phyloP scores from a whole-genome alignment of 1,139 yeast species.

The Yamadazyma sp. region DNA sequence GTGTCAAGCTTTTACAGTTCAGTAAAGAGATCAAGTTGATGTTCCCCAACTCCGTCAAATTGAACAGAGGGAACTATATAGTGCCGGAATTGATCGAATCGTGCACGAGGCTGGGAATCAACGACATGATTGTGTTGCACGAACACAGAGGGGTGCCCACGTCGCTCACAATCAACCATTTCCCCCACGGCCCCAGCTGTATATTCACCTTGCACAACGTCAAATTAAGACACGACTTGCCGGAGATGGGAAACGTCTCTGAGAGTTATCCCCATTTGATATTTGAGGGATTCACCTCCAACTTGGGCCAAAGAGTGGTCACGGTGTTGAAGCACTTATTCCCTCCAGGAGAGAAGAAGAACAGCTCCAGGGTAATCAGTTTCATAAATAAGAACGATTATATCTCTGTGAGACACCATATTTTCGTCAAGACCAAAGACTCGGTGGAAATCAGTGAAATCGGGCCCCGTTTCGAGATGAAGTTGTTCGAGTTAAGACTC shows the following conservation, averaged over 20 bases:
- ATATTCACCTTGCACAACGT: slow-evolving; percentile 94
- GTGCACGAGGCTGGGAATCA: slow-evolving; percentile 66
- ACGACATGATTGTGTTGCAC: slow-evolving; percentile 83
- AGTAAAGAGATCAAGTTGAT: slow-evolving; percentile 87
- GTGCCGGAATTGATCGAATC: slow-evolving; percentile 84
- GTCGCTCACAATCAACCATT: slow-evolving; percentile 86
- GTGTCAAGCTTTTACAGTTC: slow-evolving; percentile 81
- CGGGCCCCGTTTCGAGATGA: slow-evolving; percentile 99
- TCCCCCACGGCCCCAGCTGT: slow-evolving; percentile 98
- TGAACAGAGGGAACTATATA: slow-evolving; percentile 91
- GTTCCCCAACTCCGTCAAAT: slow-evolving; percentile 85
- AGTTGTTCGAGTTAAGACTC: slow-evolving; percentile 78
- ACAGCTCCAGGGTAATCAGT: slow-evolving; percentile 83
- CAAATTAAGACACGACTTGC: slow-evolving; percentile 87
- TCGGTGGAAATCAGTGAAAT: slow-evolving; percentile 92
- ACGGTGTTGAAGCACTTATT: slow-evolving; percentile 82
- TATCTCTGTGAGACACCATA: slow-evolving; percentile 92
- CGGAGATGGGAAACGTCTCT: slow-evolving; percentile 81
- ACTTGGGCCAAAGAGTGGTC: slow-evolving; percentile 80
- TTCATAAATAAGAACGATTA: slow-evolving; percentile 90
- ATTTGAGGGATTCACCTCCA: slow-evolving; percentile 86
- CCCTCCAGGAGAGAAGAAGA: slow-evolving; percentile 96
- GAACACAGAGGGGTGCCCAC: slow-evolving; percentile 99
- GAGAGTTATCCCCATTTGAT: slow-evolving; percentile 94
- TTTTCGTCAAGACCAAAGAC: slow-evolving; percentile 85